Conservation (phyloP, 2,329 filamentous ascomycete genomes). For the Xylaria hypoxylon region DNA sequence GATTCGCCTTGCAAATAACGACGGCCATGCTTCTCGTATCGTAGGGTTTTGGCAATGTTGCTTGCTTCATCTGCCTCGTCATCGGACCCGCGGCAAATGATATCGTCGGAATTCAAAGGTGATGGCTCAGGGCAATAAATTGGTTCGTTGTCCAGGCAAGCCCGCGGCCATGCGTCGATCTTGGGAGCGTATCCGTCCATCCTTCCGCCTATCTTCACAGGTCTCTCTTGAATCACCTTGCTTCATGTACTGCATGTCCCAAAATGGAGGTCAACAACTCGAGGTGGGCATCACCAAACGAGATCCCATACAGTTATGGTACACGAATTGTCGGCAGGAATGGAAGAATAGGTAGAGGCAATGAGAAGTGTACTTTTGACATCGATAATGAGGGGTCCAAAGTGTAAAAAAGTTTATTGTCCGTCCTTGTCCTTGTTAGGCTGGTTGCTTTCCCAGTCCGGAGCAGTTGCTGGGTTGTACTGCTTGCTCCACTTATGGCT, state of each 20-base stretch:
- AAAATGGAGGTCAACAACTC: constrained; percentile 2
- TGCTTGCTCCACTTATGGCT: constrained; percentile 23
- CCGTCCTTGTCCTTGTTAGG: constrained; percentile 5
- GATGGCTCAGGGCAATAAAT: constrained; percentile 60
- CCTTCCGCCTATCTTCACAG: constrained; percentile 19
- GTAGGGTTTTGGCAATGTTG: constrained; percentile 61
- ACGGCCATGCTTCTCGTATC: constrained; percentile 70
- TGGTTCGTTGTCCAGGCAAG: constrained; percentile 52
- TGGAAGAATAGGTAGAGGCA: not conserved
- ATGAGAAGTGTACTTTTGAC: not conserved
- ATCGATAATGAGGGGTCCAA: constrained; percentile 3
- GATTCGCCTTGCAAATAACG: constrained; percentile 68
- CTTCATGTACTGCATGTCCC: constrained; percentile 22
- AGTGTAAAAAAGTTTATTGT: constrained; percentile 3
- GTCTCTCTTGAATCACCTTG: constrained; percentile 20
- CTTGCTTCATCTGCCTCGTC: constrained; percentile 64
- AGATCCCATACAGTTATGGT: not conserved
- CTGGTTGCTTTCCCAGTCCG: not conserved
- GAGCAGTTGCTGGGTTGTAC: constrained; percentile 28
- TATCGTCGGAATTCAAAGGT: constrained; percentile 55
- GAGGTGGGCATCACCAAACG: not conserved
- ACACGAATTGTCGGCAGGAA: not conserved
- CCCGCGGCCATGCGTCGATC: constrained; percentile 41
- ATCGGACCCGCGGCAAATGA: constrained; percentile 68
- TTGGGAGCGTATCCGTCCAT: constrained; percentile 42